These are phyloP conservation scores for Macrophomina tecta DNA, from an alignment of 2,329 filamentous ascomycete species.

Conservation along the genomic window DNA sequence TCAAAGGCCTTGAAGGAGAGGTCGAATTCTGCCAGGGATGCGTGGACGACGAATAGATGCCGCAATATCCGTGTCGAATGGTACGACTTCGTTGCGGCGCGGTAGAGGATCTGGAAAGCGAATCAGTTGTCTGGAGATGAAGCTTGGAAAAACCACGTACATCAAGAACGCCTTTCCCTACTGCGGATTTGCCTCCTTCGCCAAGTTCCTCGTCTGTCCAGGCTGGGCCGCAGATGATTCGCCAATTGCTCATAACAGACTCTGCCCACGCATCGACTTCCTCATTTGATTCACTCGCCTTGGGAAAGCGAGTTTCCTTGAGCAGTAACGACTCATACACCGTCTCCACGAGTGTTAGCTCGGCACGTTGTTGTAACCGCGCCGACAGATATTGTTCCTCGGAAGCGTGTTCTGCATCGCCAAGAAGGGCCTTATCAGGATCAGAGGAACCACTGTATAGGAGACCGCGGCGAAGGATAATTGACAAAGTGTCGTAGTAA, in stretches of 20 bases:
- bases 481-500: slow-evolving; percentile 81
- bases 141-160: slow-evolving; percentile 43
- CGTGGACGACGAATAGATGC: slow-evolving; percentile 85
- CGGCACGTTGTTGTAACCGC: slow-evolving; percentile 65
- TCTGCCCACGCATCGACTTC: slow-evolving; percentile 85
- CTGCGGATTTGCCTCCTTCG: slow-evolving; percentile 75
- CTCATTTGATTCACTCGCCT: slow-evolving; percentile 76
- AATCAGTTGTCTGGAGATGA: slow-evolving; percentile 20
- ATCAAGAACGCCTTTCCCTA: slow-evolving; percentile 78
- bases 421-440: slow-evolving; percentile 29
- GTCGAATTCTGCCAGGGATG: slow-evolving; percentile 88
- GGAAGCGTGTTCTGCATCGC: slow-evolving; percentile 34
- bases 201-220: slow-evolving; percentile 85
- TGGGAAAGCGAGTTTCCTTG: slow-evolving; percentile 81
- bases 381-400: slow-evolving; percentile 36
- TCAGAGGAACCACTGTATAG: slow-evolving; percentile 59
- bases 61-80: slow-evolving; percentile 90
- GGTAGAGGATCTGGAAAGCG: slow-evolving; percentile 73
- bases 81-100: slow-evolving; percentile 89
- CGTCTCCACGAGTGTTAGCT: slow-evolving; percentile 79
- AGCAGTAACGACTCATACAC: slow-evolving; percentile 82
- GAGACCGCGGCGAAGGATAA: slow-evolving; percentile 71
- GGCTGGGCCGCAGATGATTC: slow-evolving; percentile 74
- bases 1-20: slow-evolving; percentile 89
- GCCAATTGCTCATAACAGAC: slow-evolving; percentile 84